phyloP scores from a whole-genome alignment of 1,284 basidiomycete genomes.

The Trametes sp. region DNA sequence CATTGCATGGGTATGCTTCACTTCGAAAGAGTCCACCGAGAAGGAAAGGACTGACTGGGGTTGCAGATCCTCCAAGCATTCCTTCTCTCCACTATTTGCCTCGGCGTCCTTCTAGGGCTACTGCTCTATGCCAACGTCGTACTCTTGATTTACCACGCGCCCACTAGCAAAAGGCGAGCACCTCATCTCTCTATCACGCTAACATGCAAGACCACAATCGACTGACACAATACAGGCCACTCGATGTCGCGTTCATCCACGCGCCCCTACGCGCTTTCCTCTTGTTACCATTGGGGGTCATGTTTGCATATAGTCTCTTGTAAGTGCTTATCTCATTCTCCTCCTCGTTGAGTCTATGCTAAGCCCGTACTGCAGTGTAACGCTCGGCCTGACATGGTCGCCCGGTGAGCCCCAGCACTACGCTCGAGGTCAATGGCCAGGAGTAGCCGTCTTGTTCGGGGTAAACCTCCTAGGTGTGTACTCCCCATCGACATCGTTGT shows the following conservation, averaged over 20 bases:
- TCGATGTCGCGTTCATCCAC: constrained; percentile 75
- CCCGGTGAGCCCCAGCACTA: constrained; percentile 54
- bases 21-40: background rate
- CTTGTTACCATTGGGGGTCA: constrained; percentile 56
- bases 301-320: constrained; percentile 62
- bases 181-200: too few relatives aligned
- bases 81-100: constrained; percentile 64
- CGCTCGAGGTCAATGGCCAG: constrained; percentile 62
- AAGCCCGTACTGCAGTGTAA: constrained; percentile 40
- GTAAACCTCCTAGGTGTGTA: constrained; percentile 58
- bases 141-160: constrained; percentile 70
- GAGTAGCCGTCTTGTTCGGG: constrained; percentile 64
- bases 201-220: background rate
- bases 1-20: constrained; percentile 71
- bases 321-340: constrained; percentile 46
- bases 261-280: constrained; percentile 78
- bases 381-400: constrained; percentile 57
- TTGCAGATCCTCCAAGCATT: constrained; percentile 73
- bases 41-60: too few relatives aligned
- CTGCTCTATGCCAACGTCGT: constrained; percentile 74
- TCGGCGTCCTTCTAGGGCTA: constrained; percentile 64
- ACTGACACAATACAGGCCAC: constrained; percentile 52
- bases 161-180: constrained; percentile 45
- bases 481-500: background rate
- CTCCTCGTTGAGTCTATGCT: background rate